Percentiles rank a stretch among this genome's conserved stretches.
These are phyloP conservation scores for Phragmites australis DNA, from an alignment of 176 grass and related monocot genomes.

Conservation along the genomic window DNA sequence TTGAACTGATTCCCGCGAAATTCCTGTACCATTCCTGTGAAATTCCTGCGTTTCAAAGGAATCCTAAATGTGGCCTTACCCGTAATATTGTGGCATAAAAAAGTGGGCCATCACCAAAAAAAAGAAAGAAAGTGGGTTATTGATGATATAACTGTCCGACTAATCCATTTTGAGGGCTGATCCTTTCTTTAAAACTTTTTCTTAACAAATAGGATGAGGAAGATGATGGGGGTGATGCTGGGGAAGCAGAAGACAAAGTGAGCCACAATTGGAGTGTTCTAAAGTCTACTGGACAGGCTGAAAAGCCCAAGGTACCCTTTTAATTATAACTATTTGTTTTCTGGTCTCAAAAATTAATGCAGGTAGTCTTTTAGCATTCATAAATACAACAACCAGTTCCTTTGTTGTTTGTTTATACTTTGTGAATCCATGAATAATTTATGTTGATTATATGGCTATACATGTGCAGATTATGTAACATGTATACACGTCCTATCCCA, in stretches of 20 bases:
- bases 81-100: neutral
- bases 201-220: conserved; percentile 48
- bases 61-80: conserved; percentile 1
- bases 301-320: conserved; percentile 68
- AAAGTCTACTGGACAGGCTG: conserved; percentile 61
- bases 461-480: conserved; percentile 14
- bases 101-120: neutral
- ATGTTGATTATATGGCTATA: conserved; percentile 18
- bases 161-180: neutral
- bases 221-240: conserved; percentile 42
- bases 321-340: conserved; percentile 15
- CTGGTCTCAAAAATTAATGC: conserved; percentile 6
- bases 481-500: conserved; percentile 1
- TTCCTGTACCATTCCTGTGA: too few relatives aligned
- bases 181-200: conserved; percentile 18
- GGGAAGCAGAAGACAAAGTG: conserved; percentile 52
- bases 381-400: neutral
- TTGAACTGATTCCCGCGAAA: too few relatives aligned
- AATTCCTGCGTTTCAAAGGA: too few relatives aligned
- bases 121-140: neutral
- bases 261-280: conserved; percentile 77
- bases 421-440: conserved; percentile 16
- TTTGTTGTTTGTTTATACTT: neutral
- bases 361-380: conserved; percentile 24
- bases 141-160: conserved; percentile 12